Percentiles rank a stretch among this genome's conserved stretches.
Evolutionary conservation across 768 basidiomycete species (phyloP).

Genomic region (Boletus speciosus): DNA sequence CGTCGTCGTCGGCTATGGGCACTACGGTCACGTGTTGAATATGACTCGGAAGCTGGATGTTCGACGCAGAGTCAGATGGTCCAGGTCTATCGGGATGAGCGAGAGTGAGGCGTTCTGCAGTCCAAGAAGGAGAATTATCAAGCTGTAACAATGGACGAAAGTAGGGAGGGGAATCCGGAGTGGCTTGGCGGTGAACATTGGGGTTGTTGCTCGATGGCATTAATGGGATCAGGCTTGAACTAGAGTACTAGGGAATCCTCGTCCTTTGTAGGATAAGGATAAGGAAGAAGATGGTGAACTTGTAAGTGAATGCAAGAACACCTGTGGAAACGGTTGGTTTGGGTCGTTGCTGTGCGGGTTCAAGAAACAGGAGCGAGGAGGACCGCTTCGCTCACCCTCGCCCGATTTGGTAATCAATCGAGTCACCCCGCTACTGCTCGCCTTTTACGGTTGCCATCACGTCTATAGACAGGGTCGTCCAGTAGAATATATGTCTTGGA

Average conservation of each 20-base stretch:
- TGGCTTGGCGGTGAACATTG: conserved; percentile 23
- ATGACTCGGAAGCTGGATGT: conserved; percentile 8
- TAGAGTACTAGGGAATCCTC: conserved; percentile 16
- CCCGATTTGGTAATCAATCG: conserved; percentile 15
- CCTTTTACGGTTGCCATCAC: conserved; percentile 16
- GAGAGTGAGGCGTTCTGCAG: conserved; percentile 8
- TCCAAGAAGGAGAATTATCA: conserved; percentile 28
- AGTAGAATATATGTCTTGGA: background rate
- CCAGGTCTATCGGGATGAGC: conserved; percentile 5
- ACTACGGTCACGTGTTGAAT: conserved; percentile 7
- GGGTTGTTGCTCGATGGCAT: conserved; percentile 27
- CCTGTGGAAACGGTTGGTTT: conserved; percentile 7
- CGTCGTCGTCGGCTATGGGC: conserved; percentile 17
- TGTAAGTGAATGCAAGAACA: conserved; percentile 35
- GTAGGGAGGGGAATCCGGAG: conserved; percentile 18
- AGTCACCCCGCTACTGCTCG: conserved; percentile 17
- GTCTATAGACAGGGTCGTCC: background rate
- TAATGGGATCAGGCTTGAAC: conserved; percentile 19
- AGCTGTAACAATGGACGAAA: conserved; percentile 32
- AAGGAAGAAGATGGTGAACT: conserved; percentile 15
- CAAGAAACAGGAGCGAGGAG: conserved; percentile 25
- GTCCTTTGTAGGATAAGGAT: conserved; percentile 22
- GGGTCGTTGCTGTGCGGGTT: conserved; percentile 21
- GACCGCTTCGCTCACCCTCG: background rate
- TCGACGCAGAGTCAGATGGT: conserved; percentile 4